Base-by-base conservation (phyloP, 495 filamentous ascomycete species). In the Xylona heveae region DNA sequence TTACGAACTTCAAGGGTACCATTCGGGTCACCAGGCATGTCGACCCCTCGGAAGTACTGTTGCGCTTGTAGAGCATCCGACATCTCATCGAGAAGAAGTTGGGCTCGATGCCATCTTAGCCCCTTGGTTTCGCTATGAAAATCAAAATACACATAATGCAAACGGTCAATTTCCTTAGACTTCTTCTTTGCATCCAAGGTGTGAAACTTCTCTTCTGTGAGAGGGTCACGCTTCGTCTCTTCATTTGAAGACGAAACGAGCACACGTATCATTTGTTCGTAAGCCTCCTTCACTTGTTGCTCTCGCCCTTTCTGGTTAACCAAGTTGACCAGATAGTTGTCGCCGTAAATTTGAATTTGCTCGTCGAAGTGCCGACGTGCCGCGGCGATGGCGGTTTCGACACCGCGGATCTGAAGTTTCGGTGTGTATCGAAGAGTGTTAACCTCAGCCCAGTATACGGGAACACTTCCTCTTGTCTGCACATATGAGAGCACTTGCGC, bases 81-180 rank as follows among this genome's bases (percentile, higher is more conserved):
- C 24, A 97, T 55, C 33, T 76, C 71, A 43, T 92, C 74, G 42
- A 95, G 60, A 3, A 97, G 66, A 22, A 90, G 51, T 53, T 83
- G 71, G 2, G 83, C 84, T 13, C 82, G 78, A 47, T 97, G 76
- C 84, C 85, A 93, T 43, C 78, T 68, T 19, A 95, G 58, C 18
- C 80, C 81, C 52, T 88, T 91, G 19, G 90, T 95, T 54, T 97
- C 88, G 47, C 78, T 83, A 55, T 97, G 88, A 51, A 84, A 95
- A 57, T 97, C 90, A 42, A 97, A 95, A 58, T 95, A 95, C 35
- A 94, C 52, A 46, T 97, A 97, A 45, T 97, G 82, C 10, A 95
- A 57, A 19, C 70, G 70, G 48, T 94, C 82, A 47, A 75, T 71
- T 28, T 67, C 61, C 34, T 70, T 67, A 29, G 64, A 53, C 32